Conservation (phyloP, 768 basidiomycete species). For the Tulasnella sp. region DNA sequence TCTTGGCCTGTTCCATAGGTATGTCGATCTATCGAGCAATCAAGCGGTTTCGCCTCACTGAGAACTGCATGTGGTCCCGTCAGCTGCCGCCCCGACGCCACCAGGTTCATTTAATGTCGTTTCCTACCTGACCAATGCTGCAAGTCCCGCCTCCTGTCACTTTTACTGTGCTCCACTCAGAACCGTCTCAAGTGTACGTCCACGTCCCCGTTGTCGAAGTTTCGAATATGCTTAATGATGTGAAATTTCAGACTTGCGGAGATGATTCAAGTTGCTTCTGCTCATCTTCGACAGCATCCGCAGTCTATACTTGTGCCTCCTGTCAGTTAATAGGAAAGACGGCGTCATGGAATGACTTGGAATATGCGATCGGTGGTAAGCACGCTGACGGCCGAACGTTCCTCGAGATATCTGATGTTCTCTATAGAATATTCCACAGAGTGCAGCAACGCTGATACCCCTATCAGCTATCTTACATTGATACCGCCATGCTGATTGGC, state of each 20-base stretch:
- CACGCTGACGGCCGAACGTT: background rate
- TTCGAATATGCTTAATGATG: background rate
- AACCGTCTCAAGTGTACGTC: background rate
- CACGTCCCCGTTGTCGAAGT: background rate
- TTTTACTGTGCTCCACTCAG: background rate
- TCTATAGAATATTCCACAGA: background rate
- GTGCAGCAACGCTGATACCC: background rate
- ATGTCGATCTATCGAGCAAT: background rate
- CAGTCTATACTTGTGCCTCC: background rate
- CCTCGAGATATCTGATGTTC: background rate
- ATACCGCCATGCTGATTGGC: background rate
- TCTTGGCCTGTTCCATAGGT: background rate
- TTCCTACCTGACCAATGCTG: background rate
- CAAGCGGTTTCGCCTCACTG: background rate
- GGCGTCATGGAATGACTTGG: background rate
- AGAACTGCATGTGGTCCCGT: background rate
- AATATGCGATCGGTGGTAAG: constrained; percentile 1
- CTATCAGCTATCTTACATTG: constrained; percentile 1
- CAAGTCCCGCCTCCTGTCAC: background rate
- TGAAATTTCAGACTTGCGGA: background rate
- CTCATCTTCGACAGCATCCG: background rate
- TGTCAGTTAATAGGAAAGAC: background rate
- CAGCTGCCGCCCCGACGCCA: background rate
- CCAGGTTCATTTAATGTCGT: background rate
- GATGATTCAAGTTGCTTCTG: background rate